These are phyloP conservation scores for Plantago coronopus DNA, from an alignment of 305 asterid species.

Conservation along the genomic window DNA sequence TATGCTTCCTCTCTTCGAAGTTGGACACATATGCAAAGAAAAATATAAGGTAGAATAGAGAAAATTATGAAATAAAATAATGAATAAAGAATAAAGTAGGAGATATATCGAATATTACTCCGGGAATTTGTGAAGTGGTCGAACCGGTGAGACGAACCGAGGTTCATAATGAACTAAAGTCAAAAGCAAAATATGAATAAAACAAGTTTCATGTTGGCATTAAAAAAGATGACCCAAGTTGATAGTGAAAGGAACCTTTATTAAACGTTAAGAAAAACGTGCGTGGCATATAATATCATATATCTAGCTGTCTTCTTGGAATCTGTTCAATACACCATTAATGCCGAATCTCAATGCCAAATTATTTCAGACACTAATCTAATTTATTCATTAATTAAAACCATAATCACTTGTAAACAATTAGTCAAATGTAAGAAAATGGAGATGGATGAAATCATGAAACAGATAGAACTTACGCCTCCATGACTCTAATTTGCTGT, in stretches of 20 bases:
- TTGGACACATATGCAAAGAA: too few relatives aligned
- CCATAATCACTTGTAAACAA: not conserved
- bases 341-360: not conserved
- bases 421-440: not conserved
- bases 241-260: not conserved
- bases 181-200: too few relatives aligned
- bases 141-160: too few relatives aligned
- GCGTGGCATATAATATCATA: not conserved
- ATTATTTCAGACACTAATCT: too few relatives aligned
- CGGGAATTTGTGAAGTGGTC: too few relatives aligned
- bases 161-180: too few relatives aligned
- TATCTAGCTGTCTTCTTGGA: not conserved
- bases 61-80: too few relatives aligned
- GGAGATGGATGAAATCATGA: not conserved
- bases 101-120: too few relatives aligned
- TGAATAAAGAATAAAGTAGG: too few relatives aligned
- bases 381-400: too few relatives aligned
- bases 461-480: conserved; percentile 45
- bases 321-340: conserved; percentile 1
- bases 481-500: conserved; percentile 72
- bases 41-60: too few relatives aligned
- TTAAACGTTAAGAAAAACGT: not conserved
- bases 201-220: not conserved
- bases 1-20: too few relatives aligned
- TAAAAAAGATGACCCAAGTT: not conserved